Base-by-base conservation (phyloP, 2,329 filamentous ascomycete genomes). In the Fusarium sp. region DNA sequence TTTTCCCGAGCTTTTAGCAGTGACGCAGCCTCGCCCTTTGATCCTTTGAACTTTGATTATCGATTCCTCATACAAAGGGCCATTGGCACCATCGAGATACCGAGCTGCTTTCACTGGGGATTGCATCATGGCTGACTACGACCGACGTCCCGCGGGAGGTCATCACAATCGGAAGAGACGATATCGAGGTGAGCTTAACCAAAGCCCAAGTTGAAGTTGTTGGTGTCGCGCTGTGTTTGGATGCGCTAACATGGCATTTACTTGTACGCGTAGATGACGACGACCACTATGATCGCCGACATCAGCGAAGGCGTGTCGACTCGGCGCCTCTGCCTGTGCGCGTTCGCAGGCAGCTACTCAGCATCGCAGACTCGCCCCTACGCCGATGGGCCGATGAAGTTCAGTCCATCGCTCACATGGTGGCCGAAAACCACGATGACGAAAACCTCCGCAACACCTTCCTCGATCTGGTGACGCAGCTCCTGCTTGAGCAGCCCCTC, bases 401-500 rank as follows among this genome's bases (percentile, higher is more conserved):
- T 39, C 86, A 88, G 61, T 86, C 87, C 53, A 91, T 97, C 74
- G 93, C 93, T 34, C 92, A 91, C 75, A 88, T 91, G 51, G 89
- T 97, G 15, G 87, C 91, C 34, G 94, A 97, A 46, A 92, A 97
- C 80, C 92, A 92, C 78, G 94, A 97, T n/a, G 92, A 97, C 77
- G 90, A 91, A 72, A 92, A 94, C 72, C 83, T 97, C 58, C 90
- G 90, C 70, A 87, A 86, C 34, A 89, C 87, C 53, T 97, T 97
- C 79, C 85, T 93, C 71, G 89, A 91, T 61, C 87, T 97, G 31
- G 85, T 90, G 8, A 83, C 95, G 62, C 93, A 95, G 80, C 86
- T 98, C 71, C 87, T 92, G 44, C 79, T 94, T 37, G 96, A 99
- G 82, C 96, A 99, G 82, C 96, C 96, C 1, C 91, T 99, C 80